Conservation (phyloP, 2,329 filamentous ascomycete species). For the Rhinocladiella similis region DNA sequence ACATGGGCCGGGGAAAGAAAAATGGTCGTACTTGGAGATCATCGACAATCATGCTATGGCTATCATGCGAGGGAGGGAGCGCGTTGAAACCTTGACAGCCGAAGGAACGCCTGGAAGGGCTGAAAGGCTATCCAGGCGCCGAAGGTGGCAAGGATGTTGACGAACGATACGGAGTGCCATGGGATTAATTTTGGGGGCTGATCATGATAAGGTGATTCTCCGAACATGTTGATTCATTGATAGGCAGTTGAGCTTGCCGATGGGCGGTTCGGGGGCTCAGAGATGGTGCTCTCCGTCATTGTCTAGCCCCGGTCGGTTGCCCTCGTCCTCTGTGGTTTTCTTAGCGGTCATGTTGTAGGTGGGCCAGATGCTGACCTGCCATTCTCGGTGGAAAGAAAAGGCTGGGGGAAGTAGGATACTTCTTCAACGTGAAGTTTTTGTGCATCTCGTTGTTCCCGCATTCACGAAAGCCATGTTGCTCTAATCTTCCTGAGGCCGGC, state of each 20-base stretch:
- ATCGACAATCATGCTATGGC: neutral
- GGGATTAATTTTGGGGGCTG: conserved; percentile 14
- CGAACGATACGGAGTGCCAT: neutral
- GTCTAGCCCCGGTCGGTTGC: conserved; percentile 13
- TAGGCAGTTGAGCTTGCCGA: conserved; percentile 3
- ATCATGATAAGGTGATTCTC: conserved; percentile 23
- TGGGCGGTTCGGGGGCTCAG: conserved; percentile 15
- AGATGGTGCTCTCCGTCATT: neutral
- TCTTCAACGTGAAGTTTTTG: neutral
- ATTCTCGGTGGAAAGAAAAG: conserved; percentile 2
- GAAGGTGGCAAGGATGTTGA: neutral
- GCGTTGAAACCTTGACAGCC: neutral
- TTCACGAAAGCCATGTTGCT: neutral
- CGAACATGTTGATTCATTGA: conserved; percentile 8
- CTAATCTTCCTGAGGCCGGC: neutral
- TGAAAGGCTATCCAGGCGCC: neutral
- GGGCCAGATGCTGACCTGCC: conserved; percentile 9
- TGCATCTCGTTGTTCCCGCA: neutral
- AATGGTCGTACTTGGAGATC: conserved; percentile 10
- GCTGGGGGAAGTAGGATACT: conserved; percentile 11
- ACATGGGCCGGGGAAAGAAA: conserved; percentile 2
- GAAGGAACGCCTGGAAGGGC: conserved; percentile 4
- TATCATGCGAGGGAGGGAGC: conserved; percentile 1
- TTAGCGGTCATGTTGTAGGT: neutral
- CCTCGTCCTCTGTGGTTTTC: conserved; percentile 9